Conservation (phyloP, 768 basidiomycete genomes). For the Auricularia cornea region DNA sequence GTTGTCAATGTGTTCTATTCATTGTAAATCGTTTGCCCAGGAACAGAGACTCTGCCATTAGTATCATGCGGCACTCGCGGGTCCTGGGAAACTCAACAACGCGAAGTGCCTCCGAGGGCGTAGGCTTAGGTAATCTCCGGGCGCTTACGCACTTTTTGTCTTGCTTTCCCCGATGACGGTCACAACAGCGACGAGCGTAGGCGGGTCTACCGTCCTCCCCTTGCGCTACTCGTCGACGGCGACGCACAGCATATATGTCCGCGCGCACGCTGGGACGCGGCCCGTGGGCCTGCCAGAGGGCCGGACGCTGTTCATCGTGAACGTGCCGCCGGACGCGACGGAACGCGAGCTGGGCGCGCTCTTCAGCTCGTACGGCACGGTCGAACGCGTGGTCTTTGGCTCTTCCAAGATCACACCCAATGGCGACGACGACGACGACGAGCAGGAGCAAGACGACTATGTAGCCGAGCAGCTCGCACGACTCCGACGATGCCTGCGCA, state of each 20-base stretch:
- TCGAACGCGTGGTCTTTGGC: conserved; percentile 68
- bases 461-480: no score
- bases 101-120: no score
- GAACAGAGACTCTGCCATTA: no score
- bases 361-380: conserved; percentile 67
- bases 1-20: no score
- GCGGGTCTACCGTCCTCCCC: conserved; percentile 30
- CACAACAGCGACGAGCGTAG: neutral
- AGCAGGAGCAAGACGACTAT: neutral
- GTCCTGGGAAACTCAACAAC: no score
- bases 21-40: no score
- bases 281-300: conserved; percentile 37
- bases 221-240: conserved; percentile 31
- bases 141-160: neutral
- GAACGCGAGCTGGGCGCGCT: conserved; percentile 68
- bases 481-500: conserved; percentile 18
- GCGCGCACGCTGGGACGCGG: conserved; percentile 41
- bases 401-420: conserved; percentile 34
- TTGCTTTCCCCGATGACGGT: neutral
- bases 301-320: conserved; percentile 81
- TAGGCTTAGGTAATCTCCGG: no score
- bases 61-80: no score
- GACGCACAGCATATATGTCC: conserved; percentile 68
- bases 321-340: conserved; percentile 82
- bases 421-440: conserved; percentile 10